phyloP scores from a whole-genome alignment of 2,329 filamentous ascomycete genomes.

The Claviceps maximensis region DNA sequence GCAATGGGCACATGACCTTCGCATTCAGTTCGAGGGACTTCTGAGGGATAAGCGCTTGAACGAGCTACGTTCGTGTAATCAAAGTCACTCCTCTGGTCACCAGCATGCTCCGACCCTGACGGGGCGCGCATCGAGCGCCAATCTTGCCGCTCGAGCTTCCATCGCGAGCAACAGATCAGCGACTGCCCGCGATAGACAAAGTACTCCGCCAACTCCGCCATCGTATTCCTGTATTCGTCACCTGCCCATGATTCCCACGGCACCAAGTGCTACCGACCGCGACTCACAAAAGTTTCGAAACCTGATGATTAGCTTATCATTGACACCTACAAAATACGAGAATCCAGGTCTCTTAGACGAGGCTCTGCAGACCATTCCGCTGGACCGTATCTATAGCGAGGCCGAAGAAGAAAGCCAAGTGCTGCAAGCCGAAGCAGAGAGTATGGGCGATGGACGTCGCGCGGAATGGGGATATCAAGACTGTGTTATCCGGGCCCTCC shows the following conservation, averaged over 20 bases:
- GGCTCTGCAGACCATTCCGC: conserved; percentile 70
- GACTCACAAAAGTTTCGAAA: conserved; percentile 65
- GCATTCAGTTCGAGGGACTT: conserved; percentile 73
- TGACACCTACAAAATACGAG: conserved; percentile 87
- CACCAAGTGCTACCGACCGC: conserved; percentile 52
- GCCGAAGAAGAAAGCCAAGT: conserved; percentile 90
- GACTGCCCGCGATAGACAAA: conserved; percentile 26
- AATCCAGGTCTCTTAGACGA: conserved; percentile 92
- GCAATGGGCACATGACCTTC: conserved; percentile 65
- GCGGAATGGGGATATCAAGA: conserved; percentile 96
- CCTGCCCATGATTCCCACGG: conserved; percentile 49
- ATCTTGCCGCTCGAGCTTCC: conserved; percentile 28
- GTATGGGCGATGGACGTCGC: conserved; percentile 65
- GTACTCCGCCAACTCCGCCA: conserved; percentile 25
- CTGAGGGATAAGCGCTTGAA: conserved; percentile 79
- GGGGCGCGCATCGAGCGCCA: conserved; percentile 37
- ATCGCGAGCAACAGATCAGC: conserved; percentile 30
- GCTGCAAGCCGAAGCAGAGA: conserved; percentile 74
- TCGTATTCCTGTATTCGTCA: conserved; percentile 37
- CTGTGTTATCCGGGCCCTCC: conserved; percentile 77
- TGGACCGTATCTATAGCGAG: conserved; percentile 84
- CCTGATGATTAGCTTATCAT: conserved; percentile 70
- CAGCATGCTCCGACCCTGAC: conserved; percentile 41
- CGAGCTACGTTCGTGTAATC: conserved; percentile 44
- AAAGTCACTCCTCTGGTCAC: conserved; percentile 47